These are phyloP conservation scores for button mushroom (Agaricus bisporus) DNA, from an alignment of 768 basidiomycete species.

Conservation along the genomic window DNA sequence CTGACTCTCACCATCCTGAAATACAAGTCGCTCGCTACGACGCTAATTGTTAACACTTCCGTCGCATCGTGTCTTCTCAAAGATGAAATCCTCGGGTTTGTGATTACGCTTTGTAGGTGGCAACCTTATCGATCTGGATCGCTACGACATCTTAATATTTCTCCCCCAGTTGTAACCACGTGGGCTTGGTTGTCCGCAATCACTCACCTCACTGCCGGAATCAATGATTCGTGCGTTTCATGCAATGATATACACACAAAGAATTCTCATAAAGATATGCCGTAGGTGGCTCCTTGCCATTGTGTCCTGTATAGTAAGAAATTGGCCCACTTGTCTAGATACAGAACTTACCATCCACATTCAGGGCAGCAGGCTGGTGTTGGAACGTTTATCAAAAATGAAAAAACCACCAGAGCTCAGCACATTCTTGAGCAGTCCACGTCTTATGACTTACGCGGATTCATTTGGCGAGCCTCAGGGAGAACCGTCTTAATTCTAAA, in stretches of 20 bases:
- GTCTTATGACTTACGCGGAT: conserved; percentile 11
- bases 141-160: not conserved
- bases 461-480: conserved; percentile 2
- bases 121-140: not conserved
- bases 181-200: conserved; percentile 17
- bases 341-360: not conserved
- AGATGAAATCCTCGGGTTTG: conserved; percentile 30
- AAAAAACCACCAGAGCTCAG: not conserved
- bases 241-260: not conserved
- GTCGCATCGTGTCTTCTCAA: conserved; percentile 29
- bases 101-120: conserved; percentile 26
- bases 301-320: conserved; percentile 21
- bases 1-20: conserved; percentile 26
- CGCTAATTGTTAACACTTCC: conserved; percentile 27
- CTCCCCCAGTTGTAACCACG: conserved; percentile 15
- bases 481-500: not conserved
- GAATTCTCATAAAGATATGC: not conserved
- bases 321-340: not conserved
- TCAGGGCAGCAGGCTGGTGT: conserved; percentile 21
- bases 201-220: conserved; percentile 17
- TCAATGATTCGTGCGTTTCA: conserved; percentile 21
- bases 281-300: conserved; percentile 24
- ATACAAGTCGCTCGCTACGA: conserved; percentile 20
- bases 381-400: conserved; percentile 9
- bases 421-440: not conserved